These are phyloP conservation scores for Penicillium thymicola DNA, from an alignment of 2,329 filamentous ascomycete genomes.

Conservation along the genomic window DNA sequence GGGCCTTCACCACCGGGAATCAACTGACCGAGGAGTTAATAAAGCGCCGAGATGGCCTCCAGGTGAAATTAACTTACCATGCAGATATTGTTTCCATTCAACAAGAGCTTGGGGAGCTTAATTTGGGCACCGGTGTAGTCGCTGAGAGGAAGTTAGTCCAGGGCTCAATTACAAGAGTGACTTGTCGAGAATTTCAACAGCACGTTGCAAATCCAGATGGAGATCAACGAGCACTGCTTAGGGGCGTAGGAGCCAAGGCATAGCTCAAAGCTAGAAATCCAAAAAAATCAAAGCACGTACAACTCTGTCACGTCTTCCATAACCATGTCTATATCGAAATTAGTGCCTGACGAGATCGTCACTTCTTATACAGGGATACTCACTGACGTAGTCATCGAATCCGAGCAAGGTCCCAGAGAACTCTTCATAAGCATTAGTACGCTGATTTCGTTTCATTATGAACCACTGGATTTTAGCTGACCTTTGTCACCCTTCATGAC, in stretches of 20 bases:
- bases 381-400: conserved; percentile 99
- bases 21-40: conserved; percentile 50
- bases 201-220: background rate
- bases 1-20: conserved; percentile 77
- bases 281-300: conserved; percentile 50
- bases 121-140: conserved; percentile 86
- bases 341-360: conserved; percentile 12
- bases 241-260: background rate
- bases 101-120: conserved; percentile 87
- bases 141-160: conserved; percentile 48
- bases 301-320: conserved; percentile 96
- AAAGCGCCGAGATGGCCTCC: background rate
- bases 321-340: conserved; percentile 74
- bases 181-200: too few relatives aligned
- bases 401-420: conserved; percentile 92
- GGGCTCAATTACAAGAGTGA: background rate
- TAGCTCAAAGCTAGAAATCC: background rate
- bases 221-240: background rate
- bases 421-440: conserved; percentile 55
- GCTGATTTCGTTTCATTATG: background rate
- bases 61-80: conserved; percentile 64
- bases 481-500: conserved; percentile 99
- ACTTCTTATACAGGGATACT: conserved; percentile 48
- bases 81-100: conserved; percentile 99
- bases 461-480: conserved; percentile 39